phyloP scores from a whole-genome alignment of 306 rosid genomes.

The Gillenia trifoliata region DNA sequence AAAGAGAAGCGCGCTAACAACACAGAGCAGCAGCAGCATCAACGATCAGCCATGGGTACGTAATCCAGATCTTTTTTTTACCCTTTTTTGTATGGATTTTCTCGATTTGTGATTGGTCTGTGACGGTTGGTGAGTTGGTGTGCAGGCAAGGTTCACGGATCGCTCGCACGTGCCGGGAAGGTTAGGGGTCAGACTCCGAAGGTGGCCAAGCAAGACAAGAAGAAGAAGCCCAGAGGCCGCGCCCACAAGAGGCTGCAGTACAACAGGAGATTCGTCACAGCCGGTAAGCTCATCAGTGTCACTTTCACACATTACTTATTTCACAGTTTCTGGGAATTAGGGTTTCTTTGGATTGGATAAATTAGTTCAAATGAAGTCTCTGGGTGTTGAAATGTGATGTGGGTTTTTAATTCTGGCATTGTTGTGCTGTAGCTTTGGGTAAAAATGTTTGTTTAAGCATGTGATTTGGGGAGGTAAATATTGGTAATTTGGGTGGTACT shows the following conservation, averaged over 20 bases:
- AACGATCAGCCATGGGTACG: constrained; percentile 23
- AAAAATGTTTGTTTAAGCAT: background rate
- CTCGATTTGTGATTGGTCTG: background rate
- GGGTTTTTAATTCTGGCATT: background rate
- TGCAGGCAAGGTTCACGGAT: constrained; percentile 66
- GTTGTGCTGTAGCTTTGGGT: background rate
- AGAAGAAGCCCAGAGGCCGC: constrained; percentile 59
- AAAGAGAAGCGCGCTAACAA: background rate
- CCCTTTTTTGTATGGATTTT: background rate
- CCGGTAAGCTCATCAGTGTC: constrained; percentile 23
- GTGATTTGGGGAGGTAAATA: background rate
- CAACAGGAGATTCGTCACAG: constrained; percentile 65
- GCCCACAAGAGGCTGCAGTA: constrained; percentile 65
- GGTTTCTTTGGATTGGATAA: background rate
- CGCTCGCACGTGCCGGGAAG: constrained; percentile 67
- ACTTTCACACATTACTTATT: background rate
- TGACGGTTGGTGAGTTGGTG: background rate
- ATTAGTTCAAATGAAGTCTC: background rate
- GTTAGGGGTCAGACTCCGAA: constrained; percentile 68
- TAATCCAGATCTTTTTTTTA: background rate
- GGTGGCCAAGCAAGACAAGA: constrained; percentile 67
- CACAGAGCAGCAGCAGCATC: background rate
- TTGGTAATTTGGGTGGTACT: background rate
- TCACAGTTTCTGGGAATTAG: background rate
- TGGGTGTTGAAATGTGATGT: background rate